Evolutionary conservation across 2,329 filamentous ascomycete species (phyloP), one percentile per base, ranked within the genome.

Genomic region (Fusarium sp.): DNA sequence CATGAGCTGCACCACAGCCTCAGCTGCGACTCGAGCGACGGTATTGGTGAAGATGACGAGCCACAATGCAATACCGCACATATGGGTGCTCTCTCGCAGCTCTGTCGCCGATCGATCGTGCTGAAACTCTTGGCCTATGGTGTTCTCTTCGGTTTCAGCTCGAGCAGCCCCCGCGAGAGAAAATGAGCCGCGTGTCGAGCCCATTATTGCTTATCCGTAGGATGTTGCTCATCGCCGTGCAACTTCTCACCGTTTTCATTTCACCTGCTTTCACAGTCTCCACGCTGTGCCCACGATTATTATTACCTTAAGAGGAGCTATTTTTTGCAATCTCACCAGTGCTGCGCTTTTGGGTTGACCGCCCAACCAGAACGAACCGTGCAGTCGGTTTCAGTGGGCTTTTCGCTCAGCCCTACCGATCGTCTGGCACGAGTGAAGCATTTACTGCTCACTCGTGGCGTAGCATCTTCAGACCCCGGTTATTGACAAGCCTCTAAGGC

Each of bases 401-500:
- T 68, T 50, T 73, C 53, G 38, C 74, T 77, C 75, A 77, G 75
- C 75, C 75, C 75, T 77, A 77, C 60, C 57, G 68, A 51, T 66
- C 47, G 62, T 62, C 70, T 73, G 60, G 61, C 54, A 67, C 33
- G 57, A 71, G 68, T 65, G 68, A 71, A 65, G 58, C 53, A 64
- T 39, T 53, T 75, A 68, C 75, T 73, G 72, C 72, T 72, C 70
- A 61, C 48, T 66, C 68, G 75, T 73, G 75, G 75, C 75, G 74
- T 77, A 77, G 75, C 75, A 76, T 73, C 67, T 42, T 56, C 41
- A 56, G 60, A 74, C 68, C 74, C 75, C 47, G 57, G 71, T 47
- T 61, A 64, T 61, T 51, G 65, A 68, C 65, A 61, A 64, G 64
- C 67, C 65, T 73, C 64, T 45, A 70, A 76, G 71, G 69, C 75